Evolutionary conservation across 2,329 filamentous ascomycete species (phyloP), one percentile per base, ranked within the genome.

Genomic region (Sarocladium oryzae): DNA sequence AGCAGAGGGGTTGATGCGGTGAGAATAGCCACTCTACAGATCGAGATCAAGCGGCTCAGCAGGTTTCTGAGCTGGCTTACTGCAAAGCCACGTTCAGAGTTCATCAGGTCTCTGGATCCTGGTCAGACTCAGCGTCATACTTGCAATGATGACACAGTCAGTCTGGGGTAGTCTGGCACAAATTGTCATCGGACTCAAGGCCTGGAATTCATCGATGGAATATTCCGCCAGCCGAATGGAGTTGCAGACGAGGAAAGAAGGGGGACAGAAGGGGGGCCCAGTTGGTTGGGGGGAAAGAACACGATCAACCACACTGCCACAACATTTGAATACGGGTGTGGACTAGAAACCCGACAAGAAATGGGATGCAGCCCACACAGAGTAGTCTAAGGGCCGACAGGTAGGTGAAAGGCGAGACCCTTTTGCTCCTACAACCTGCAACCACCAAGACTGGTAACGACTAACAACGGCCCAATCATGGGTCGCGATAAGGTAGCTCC

Each of bases 401-500:
- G n/a, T n/a, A n/a, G n/a, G n/a, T n/a, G n/a, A 20, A 9, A 48
- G 43, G 43, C 43, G 43, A 48, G 43, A 33, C 43, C 43, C 10
- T 18, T 26, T 20, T 8, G 4, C 18, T 15, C 26, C 43, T 32
- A 48, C 32, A 11, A 48, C 9, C 7, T 43, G 28, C 26, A 33
- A 16, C 43, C 24, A 20, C 18, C 11, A 10, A 20, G 13, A 7
- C n/a, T n/a, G 20, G 26, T 11, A 33, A 48, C 43, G 43, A 48
- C 43, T 48, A 48, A 48, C 21, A 48, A 33, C 20, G 9, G 16
- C 26, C 43, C 43, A 48, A 48, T 48, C 43, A 48, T n/a, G 43
- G 33, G n/a, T 33, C 16, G 43, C 43, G 43, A 48, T 48, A 33
- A 26, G 13, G 8, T 11, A 7, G 21, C 9, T 8, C 10, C 26